Evolutionary conservation across 768 basidiomycete species (phyloP).

Genomic region (Sarcodon sp.): DNA sequence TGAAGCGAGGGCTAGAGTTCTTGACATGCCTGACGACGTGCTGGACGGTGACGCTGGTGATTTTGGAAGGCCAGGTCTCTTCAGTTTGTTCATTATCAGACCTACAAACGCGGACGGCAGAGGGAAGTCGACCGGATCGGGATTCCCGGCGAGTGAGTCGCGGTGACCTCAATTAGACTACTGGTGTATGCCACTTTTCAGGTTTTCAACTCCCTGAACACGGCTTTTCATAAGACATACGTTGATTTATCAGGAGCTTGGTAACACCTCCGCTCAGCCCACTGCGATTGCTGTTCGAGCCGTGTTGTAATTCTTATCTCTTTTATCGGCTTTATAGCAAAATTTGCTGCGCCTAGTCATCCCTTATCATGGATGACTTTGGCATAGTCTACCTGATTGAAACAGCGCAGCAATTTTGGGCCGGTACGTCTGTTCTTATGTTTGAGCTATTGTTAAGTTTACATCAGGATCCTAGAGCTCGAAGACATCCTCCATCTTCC

Average conservation of each 20-base stretch:
- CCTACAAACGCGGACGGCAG: too few species aligned
- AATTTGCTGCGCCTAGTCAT: not conserved
- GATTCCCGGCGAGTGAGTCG: too few species aligned
- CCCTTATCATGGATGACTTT: constrained; percentile 26
- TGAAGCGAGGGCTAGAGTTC: not conserved
- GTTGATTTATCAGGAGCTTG: not conserved
- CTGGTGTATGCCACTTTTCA: not conserved
- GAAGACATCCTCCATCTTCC: constrained; percentile 71
- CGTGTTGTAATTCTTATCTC: not conserved
- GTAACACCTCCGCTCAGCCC: not conserved
- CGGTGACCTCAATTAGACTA: too few species aligned
- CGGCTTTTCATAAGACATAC: not conserved
- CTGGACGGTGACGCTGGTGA: too few species aligned
- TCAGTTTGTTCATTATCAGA: not conserved
- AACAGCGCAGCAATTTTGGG: constrained; percentile 83
- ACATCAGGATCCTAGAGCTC: constrained; percentile 42
- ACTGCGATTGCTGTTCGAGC: too few species aligned
- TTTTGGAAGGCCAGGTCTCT: not conserved
- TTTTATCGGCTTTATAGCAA: not conserved
- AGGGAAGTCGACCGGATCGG: too few species aligned
- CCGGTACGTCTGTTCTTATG: constrained; percentile 37
- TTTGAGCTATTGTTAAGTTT: constrained; percentile 1
- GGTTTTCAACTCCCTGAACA: not conserved
- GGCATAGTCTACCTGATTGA: constrained; percentile 76
- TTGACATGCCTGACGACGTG: not conserved